phyloP scores from a whole-genome alignment of 805 yeast species.

The Saccharomycodes ludwigii region DNA sequence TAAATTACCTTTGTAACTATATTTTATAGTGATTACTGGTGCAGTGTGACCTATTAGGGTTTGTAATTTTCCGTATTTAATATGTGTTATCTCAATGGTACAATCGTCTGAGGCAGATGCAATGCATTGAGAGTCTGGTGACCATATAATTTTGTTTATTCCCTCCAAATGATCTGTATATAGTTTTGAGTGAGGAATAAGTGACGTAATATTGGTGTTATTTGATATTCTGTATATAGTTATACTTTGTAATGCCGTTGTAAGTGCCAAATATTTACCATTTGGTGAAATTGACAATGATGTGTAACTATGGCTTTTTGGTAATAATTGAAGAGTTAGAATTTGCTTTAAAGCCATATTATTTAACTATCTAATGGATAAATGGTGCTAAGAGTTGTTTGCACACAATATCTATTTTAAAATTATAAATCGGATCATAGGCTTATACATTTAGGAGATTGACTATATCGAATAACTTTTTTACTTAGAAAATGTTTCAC shows the following conservation, averaged over 20 bases:
- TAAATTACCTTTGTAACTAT: slow-evolving; percentile 64
- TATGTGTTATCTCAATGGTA: slow-evolving; percentile 63
- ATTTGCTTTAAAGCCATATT: too few relatives aligned
- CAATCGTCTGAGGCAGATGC: slow-evolving; percentile 85
- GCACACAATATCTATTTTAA: too few relatives aligned
- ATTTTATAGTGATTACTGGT: slow-evolving; percentile 62
- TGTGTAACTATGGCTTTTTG: too few relatives aligned
- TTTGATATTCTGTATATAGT: background rate
- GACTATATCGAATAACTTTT: too few relatives aligned
- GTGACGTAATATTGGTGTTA: slow-evolving; percentile 14
- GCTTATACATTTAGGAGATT: too few relatives aligned
- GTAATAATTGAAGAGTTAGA: too few relatives aligned
- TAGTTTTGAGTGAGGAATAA: slow-evolving; percentile 14
- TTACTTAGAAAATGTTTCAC: too few relatives aligned
- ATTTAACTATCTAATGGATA: too few relatives aligned
- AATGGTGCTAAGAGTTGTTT: too few relatives aligned
- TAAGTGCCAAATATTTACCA: slow-evolving; percentile 47
- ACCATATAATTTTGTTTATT: slow-evolving; percentile 64
- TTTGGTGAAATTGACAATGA: slow-evolving; percentile 38
- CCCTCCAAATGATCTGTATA: slow-evolving; percentile 54
- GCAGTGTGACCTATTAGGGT: slow-evolving; percentile 69
- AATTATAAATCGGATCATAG: too few relatives aligned
- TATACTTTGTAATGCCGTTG: background rate
- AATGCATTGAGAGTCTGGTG: slow-evolving; percentile 57
- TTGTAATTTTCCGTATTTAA: slow-evolving; percentile 30